phyloP scores from a whole-genome alignment of 495 filamentous ascomycete genomes.

The Penicillium maclennaniae region DNA sequence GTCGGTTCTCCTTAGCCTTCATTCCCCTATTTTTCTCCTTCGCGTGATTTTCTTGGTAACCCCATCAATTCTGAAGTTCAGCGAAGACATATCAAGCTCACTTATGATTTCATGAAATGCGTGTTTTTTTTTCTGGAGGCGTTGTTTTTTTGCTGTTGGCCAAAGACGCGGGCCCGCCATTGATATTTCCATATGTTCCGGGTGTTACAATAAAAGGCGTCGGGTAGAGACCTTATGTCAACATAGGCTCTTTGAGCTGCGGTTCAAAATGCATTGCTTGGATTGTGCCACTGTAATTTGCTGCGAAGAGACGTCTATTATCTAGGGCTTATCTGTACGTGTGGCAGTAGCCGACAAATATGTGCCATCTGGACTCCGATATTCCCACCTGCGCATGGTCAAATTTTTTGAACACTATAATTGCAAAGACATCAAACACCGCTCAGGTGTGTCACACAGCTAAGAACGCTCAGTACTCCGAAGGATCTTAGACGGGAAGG shows the following conservation, averaged over 20 bases:
- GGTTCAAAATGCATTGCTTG: not conserved
- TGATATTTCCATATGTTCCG: not conserved
- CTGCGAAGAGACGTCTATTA: too few relatives aligned
- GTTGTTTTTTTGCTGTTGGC: constrained; percentile 2
- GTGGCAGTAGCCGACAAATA: too few relatives aligned
- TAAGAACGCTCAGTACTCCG: too few relatives aligned
- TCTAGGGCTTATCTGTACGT: too few relatives aligned
- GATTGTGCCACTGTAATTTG: not conserved
- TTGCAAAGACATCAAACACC: too few relatives aligned
- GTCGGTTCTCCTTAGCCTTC: constrained; percentile 31
- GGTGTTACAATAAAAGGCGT: constrained; percentile 4
- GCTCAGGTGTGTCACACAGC: too few relatives aligned
- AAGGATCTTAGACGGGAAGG: too few relatives aligned
- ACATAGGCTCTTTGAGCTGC: not conserved
- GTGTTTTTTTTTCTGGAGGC: constrained; percentile 1
- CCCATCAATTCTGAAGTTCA: constrained; percentile 7
- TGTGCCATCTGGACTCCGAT: too few relatives aligned
- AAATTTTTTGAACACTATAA: too few relatives aligned
- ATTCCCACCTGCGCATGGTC: too few relatives aligned
- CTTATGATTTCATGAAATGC: constrained; percentile 18
- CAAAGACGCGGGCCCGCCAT: not conserved
- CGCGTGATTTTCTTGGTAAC: not conserved
- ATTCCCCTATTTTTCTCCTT: not conserved
- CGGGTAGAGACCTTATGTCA: too few relatives aligned
- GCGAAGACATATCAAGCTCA: constrained; percentile 11